Evolutionary conservation across 805 yeast genomes (phyloP).

Genomic region (Barnettozyma pratensis): DNA sequence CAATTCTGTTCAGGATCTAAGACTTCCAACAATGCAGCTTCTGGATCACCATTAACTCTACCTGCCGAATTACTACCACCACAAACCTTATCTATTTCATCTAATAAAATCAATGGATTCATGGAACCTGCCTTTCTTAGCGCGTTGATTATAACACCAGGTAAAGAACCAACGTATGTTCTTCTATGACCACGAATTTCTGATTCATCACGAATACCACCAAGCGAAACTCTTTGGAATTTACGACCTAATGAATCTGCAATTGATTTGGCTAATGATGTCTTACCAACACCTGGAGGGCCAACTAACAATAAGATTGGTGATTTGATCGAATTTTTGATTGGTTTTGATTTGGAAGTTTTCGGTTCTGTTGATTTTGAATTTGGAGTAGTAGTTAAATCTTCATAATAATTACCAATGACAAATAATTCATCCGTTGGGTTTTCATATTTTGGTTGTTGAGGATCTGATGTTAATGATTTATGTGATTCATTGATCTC

Average conservation of each 20-base stretch:
- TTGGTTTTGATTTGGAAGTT: slow-evolving; percentile 1
- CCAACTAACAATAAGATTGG: slow-evolving; percentile 83
- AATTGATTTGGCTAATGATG: slow-evolving; percentile 77
- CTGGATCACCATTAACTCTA: slow-evolving; percentile 74
- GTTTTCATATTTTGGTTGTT: background rate
- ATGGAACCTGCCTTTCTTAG: slow-evolving; percentile 67
- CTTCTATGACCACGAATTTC: slow-evolving; percentile 89
- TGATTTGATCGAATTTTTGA: slow-evolving; percentile 11
- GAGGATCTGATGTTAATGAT: background rate
- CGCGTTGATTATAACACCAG: slow-evolving; percentile 76
- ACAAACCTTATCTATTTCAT: slow-evolving; percentile 78
- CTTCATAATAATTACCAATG: slow-evolving; percentile 13
- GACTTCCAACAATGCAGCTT: slow-evolving; percentile 83
- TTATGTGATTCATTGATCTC: slow-evolving; percentile 16
- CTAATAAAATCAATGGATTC: slow-evolving; percentile 80
- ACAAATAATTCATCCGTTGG: slow-evolving; percentile 15
- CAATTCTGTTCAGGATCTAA: slow-evolving; percentile 86
- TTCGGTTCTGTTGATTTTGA: background rate
- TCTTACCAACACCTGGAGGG: slow-evolving; percentile 93
- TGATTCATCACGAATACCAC: slow-evolving; percentile 85
- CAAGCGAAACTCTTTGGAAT: slow-evolving; percentile 76
- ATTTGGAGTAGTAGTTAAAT: background rate
- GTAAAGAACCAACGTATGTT: slow-evolving; percentile 90
- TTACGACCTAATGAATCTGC: slow-evolving; percentile 69
- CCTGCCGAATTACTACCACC: slow-evolving; percentile 42